These are phyloP conservation scores for Phyllosticta citribraziliensis DNA, from an alignment of 2,329 filamentous ascomycete species.

Conservation along the genomic window DNA sequence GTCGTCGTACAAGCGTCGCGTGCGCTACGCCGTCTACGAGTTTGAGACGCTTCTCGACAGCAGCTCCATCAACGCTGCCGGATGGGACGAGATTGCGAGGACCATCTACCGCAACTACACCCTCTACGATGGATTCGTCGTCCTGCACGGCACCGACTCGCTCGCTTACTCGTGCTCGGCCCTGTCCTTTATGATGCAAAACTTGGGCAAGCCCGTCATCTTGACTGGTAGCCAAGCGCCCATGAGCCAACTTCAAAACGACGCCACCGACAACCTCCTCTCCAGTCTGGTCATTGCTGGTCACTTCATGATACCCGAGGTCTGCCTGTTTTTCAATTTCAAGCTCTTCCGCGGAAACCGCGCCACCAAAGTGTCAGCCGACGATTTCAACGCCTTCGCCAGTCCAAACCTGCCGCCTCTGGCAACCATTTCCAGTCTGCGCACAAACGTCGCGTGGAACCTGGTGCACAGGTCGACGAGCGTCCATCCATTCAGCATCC, in stretches of 20 bases:
- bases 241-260: slow-evolving; percentile 83
- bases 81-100: slow-evolving; percentile 75
- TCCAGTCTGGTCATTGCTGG: slow-evolving; percentile 83
- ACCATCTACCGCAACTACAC: slow-evolving; percentile 79
- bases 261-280: slow-evolving; percentile 83
- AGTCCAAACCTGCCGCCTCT: slow-evolving; percentile 79
- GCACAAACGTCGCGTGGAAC: slow-evolving; percentile 72
- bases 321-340: slow-evolving; percentile 90
- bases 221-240: slow-evolving; percentile 63
- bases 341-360: slow-evolving; percentile 82
- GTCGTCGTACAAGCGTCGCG: slow-evolving; percentile 68
- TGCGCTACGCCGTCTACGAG: slow-evolving; percentile 76
- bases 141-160: slow-evolving; percentile 85
- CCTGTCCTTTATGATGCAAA: slow-evolving; percentile 85
- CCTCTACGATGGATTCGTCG: slow-evolving; percentile 81
- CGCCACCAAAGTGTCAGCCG: slow-evolving; percentile 78
- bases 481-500: slow-evolving; percentile 65
- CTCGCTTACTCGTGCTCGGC: slow-evolving; percentile 81
- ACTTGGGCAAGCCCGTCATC: slow-evolving; percentile 83
- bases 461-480: slow-evolving; percentile 63
- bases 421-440: slow-evolving; percentile 69
- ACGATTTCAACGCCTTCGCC: slow-evolving; percentile 77
- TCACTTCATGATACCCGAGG: slow-evolving; percentile 86
- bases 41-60: slow-evolving; percentile 80
- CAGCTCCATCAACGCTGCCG: slow-evolving; percentile 75